Base-by-base conservation (phyloP, 441 rosid genomes). In the Syzygium syzygioides region DNA sequence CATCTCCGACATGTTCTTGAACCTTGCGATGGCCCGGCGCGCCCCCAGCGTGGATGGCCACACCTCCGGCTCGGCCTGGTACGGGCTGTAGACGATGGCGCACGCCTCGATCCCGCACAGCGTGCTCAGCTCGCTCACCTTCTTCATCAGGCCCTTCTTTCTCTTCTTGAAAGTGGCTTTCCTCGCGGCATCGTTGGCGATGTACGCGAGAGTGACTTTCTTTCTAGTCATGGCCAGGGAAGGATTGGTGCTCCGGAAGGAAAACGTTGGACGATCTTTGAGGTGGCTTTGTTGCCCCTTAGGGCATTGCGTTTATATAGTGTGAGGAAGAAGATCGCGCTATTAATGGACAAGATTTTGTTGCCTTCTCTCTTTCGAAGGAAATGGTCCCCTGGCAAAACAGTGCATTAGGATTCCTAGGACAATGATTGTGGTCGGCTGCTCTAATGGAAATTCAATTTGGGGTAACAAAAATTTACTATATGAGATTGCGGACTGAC, bases 1-100 rank as follows among this genome's bases (percentile, higher is more conserved):
- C 90, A 88, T 88, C 87, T 85, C 87, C 48, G 89, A 57, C 89
- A 62, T 88, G 66, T 88, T 85, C 90, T 86, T 85, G 87, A 88
- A 88, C 85, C 85, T 54, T 2, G 71, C 87, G 15, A 85, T 88
- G 87, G 87, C 84, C 4, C 85, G 57, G 23, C 85, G 84, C 1
- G 66, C 90, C 14, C 87, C 90, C 30, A 41, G 32, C 28, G 34
- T 7, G 18, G 90, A 88, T 4, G 90, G 90, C 90, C 90, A 88
- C 34, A 85, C 90, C 87, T 62, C 87, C 2, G 90, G 87, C 87
- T 88, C 90, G 4, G 60, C 48, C 41, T 85, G 83, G 64, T 60
- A 88, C 9, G 87, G 84, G 64, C 90, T 85, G 87, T 64, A 85
- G 17, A 88, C 37, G 9, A 88, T 88, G 50, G 90, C 90, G 32